Conservation (phyloP, 225 moss, liverwort and hornwort genomes). For the Neckera pumila region DNA sequence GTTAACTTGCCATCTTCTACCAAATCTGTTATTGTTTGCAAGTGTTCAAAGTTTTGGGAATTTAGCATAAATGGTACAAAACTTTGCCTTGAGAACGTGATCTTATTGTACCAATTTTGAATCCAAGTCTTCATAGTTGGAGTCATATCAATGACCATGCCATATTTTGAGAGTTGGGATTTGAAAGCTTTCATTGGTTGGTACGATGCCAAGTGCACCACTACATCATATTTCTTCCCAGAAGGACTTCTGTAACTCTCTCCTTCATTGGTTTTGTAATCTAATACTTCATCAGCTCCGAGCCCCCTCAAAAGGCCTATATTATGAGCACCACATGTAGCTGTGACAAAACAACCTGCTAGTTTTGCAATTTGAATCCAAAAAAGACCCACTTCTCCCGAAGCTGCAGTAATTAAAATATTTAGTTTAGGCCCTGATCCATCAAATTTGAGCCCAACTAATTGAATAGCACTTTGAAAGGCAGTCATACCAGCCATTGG, state of each 20-base stretch:
- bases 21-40: neutral
- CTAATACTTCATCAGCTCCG: neutral
- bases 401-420: neutral
- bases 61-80: neutral
- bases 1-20: fast-evolving
- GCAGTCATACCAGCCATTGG: neutral
- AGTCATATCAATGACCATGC: neutral
- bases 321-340: neutral
- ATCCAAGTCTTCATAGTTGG: neutral
- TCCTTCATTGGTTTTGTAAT: neutral
- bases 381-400: neutral
- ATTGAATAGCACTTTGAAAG: neutral
- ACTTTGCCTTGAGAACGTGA: neutral
- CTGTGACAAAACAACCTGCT: neutral
- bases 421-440: neutral
- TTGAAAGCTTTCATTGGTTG: neutral
- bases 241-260: neutral
- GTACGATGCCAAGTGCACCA: neutral
- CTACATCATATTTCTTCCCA: neutral
- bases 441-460: neutral
- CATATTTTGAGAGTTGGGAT: neutral
- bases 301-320: fast-evolving
- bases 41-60: too few relatives aligned
- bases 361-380: neutral
- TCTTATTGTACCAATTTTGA: neutral